Evolutionary conservation across 2,329 filamentous ascomycete species (phyloP).

Genomic region (Penicillium crustosum): DNA sequence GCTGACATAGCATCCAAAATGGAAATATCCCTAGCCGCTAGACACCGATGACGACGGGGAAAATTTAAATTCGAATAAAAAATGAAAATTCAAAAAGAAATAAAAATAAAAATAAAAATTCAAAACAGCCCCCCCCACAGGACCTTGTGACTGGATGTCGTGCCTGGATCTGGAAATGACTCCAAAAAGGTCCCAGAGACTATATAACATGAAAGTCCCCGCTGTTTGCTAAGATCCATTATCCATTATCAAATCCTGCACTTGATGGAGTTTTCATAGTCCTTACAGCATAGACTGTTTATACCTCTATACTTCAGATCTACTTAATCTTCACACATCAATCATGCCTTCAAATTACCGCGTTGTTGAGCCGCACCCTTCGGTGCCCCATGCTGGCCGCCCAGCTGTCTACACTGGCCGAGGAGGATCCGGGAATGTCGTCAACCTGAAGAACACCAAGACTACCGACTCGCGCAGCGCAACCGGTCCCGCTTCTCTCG

Average conservation of each 20-base stretch:
- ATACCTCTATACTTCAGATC: slow-evolving; percentile 12
- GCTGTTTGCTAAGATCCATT: slow-evolving; percentile 4
- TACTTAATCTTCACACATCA: slow-evolving; percentile 10
- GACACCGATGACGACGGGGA: slow-evolving; percentile 14
- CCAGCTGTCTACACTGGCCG: slow-evolving; percentile 54
- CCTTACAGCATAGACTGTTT: slow-evolving; percentile 1
- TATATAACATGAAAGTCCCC: slow-evolving; percentile 21
- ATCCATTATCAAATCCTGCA: slow-evolving; percentile 13
- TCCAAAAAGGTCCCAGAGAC: slow-evolving; percentile 12
- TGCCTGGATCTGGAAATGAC: slow-evolving; percentile 20
- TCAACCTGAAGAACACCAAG: slow-evolving; percentile 52
- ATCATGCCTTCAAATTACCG: slow-evolving; percentile 49
- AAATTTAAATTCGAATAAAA: neutral
- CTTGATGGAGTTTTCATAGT: slow-evolving; percentile 9
- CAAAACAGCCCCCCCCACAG: slow-evolving; percentile 17
- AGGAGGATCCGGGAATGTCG: slow-evolving; percentile 60
- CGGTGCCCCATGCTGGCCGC: slow-evolving; percentile 51
- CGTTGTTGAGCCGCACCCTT: slow-evolving; percentile 63
- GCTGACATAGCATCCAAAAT: slow-evolving; percentile 14
- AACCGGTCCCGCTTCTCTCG: slow-evolving; percentile 50
- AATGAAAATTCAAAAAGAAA: slow-evolving; percentile 7
- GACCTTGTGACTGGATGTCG: slow-evolving; percentile 25
- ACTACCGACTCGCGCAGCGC: slow-evolving; percentile 49
- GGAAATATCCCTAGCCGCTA: slow-evolving; percentile 6
- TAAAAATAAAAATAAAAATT: slow-evolving; percentile 9